These are phyloP conservation scores for Ustilago shanxiensis DNA, from an alignment of 1,284 basidiomycete species.

Conservation along the genomic window DNA sequence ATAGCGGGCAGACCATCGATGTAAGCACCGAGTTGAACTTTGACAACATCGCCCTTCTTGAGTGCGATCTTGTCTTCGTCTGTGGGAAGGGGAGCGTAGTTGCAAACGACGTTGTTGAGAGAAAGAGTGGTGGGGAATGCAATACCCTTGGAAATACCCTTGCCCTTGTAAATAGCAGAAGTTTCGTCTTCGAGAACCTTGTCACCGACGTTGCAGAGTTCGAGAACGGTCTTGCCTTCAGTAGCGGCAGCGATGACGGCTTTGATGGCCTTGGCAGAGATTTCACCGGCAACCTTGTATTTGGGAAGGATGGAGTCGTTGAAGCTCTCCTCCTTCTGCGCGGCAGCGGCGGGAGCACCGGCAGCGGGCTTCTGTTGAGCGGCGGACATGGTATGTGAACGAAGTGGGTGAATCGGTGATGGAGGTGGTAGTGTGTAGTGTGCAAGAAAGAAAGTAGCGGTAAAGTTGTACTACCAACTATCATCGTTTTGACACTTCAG, in stretches of 20 bases:
- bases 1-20: constrained; percentile 92
- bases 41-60: constrained; percentile 91
- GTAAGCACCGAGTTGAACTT: constrained; percentile 94
- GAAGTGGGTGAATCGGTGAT: background rate
- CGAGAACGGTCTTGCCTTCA: constrained; percentile 88
- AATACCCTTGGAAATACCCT: constrained; percentile 84
- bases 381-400: constrained; percentile 33
- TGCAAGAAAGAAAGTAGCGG: background rate
- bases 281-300: constrained; percentile 87
- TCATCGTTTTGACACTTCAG: background rate
- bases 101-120: constrained; percentile 80
- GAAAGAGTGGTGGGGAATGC: constrained; percentile 95
- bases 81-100: constrained; percentile 75
- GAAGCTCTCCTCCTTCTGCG: constrained; percentile 57
- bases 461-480: background rate
- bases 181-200: constrained; percentile 88
- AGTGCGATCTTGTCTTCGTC: constrained; percentile 76
- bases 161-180: constrained; percentile 83
- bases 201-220: constrained; percentile 92
- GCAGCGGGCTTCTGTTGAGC: constrained; percentile 23
- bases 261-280: constrained; percentile 86
- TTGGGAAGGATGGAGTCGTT: constrained; percentile 66
- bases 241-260: constrained; percentile 71
- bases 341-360: constrained; percentile 20
- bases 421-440: constrained; percentile 3